phyloP scores from a whole-genome alignment of 2,329 filamentous ascomycete species.

The Calcarisporium arbuscula region DNA sequence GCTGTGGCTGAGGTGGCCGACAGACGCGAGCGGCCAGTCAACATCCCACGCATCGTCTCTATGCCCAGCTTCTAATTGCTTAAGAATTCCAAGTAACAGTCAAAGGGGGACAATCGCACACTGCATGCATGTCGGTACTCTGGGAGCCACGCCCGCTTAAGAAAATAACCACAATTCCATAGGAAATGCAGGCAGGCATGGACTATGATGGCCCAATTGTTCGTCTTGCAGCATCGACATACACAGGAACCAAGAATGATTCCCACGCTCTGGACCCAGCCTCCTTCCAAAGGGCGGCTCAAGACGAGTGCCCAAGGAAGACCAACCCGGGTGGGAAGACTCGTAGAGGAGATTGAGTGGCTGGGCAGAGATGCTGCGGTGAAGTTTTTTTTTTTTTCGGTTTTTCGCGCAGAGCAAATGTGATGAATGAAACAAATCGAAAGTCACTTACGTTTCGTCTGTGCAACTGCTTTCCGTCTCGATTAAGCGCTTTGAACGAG shows the following conservation, averaged over 20 bases:
- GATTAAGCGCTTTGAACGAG: too few species aligned
- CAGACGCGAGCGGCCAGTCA: too few species aligned
- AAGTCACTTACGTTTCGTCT: too few species aligned
- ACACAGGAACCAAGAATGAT: constrained; percentile 3
- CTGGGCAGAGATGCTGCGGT: constrained; percentile 23
- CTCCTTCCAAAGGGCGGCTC: constrained; percentile 26
- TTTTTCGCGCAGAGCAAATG: too few species aligned
- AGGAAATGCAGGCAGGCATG: constrained; percentile 32
- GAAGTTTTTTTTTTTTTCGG: too few species aligned
- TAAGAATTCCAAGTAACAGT: too few species aligned
- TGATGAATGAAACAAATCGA: too few species aligned
- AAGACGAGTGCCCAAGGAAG: constrained; percentile 31
- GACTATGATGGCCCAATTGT: constrained; percentile 47
- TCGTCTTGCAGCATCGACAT: constrained; percentile 36
- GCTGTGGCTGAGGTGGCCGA: too few species aligned
- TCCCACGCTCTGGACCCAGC: constrained; percentile 20
- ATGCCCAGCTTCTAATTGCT: too few species aligned
- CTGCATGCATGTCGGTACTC: constrained; percentile 39
- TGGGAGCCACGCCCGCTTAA: constrained; percentile 46
- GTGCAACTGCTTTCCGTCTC: too few species aligned
- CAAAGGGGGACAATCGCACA: too few species aligned
- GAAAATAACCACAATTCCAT: constrained; percentile 10
- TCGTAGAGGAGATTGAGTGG: constrained; percentile 24
- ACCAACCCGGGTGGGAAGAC: constrained; percentile 26
- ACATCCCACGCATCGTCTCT: too few species aligned